Evolutionary conservation across 306 rosid species (phyloP).

Genomic region (Vachellia pachyceras): DNA sequence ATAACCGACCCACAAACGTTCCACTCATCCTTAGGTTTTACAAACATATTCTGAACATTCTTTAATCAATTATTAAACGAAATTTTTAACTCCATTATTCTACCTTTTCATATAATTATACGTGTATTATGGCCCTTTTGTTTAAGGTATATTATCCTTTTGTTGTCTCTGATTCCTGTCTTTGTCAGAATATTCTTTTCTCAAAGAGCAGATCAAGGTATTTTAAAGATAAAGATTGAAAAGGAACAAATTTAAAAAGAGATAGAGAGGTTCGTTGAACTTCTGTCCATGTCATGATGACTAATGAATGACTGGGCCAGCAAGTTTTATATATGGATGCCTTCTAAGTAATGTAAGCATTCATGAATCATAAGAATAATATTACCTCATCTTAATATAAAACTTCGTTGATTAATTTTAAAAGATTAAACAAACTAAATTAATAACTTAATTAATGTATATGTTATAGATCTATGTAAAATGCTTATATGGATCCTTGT

Average conservation of each 20-base stretch:
- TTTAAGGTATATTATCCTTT: neutral
- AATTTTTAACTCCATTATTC: neutral
- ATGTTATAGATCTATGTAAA: no score
- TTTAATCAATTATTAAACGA: neutral
- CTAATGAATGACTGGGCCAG: no score
- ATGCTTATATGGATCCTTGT: no score
- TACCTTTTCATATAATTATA: neutral
- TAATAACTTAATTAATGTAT: no score
- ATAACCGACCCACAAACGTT: conserved; percentile 9
- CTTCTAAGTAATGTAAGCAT: no score
- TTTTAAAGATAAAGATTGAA: neutral
- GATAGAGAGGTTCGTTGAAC: neutral
- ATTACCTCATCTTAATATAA: no score
- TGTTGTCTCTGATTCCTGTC: neutral
- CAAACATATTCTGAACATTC: neutral
- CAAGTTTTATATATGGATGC: no score
- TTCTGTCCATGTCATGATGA: no score
- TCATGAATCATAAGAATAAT: no score
- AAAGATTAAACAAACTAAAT: no score
- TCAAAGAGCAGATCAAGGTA: neutral
- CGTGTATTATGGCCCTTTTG: neutral
- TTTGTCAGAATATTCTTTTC: neutral
- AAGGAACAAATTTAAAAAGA: neutral
- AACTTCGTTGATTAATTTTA: no score
- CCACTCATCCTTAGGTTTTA: neutral